Evolutionary conservation across 306 rosid species (phyloP).

Genomic region (Lablab purpureus): DNA sequence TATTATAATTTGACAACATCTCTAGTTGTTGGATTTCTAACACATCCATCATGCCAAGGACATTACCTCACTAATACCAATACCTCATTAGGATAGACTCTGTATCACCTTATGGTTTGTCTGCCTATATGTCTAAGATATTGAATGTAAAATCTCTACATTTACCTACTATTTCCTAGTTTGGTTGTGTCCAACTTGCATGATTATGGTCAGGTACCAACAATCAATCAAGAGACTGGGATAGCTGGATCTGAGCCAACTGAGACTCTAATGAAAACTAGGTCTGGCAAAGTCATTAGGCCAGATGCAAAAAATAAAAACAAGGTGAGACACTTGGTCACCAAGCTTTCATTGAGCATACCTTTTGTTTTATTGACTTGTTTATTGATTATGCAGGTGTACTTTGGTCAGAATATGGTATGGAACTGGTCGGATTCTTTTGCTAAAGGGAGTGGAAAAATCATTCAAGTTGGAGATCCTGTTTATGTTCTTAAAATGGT

Average conservation of each 20-base stretch:
- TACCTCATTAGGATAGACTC: too few species aligned
- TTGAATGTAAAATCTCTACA: too few species aligned
- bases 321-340: conserved; percentile 54
- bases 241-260: conserved; percentile 67
- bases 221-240: conserved; percentile 76
- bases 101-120: too few species aligned
- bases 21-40: too few species aligned
- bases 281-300: conserved; percentile 74
- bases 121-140: too few species aligned
- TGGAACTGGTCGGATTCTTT: conserved; percentile 70
- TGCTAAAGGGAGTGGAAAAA: conserved; percentile 56
- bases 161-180: too few species aligned
- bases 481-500: conserved; percentile 62
- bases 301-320: conserved; percentile 67
- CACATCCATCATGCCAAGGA: too few species aligned
- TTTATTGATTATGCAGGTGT: conserved; percentile 60
- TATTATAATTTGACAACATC: too few species aligned
- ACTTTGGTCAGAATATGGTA: conserved; percentile 85
- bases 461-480: conserved; percentile 67
- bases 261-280: conserved; percentile 59
- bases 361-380: conserved; percentile 23
- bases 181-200: conserved; percentile 17
- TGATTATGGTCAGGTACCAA: conserved; percentile 64
- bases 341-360: conserved; percentile 28
- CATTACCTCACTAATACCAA: too few species aligned